A percentile compares a stretch with the other conserved stretches of the same genome.
phyloP scores from a whole-genome alignment of 1,139 yeast species.

The Candida dubliniensis region DNA sequence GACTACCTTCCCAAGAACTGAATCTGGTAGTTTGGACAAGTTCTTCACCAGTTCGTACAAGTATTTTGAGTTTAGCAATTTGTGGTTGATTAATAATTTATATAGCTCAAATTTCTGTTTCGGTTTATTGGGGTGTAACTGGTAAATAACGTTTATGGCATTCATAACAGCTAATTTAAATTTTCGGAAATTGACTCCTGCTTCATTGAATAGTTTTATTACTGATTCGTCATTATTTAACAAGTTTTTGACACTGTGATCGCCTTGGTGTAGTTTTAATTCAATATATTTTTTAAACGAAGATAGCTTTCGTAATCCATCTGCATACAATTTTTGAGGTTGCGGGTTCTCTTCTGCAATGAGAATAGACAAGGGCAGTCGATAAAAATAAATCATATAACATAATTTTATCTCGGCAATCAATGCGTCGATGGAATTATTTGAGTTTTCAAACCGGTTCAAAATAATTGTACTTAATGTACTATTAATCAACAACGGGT shows the following conservation, averaged over 20 bases:
- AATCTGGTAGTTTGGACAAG: constrained; percentile 7
- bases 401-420: constrained; percentile 57
- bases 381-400: constrained; percentile 70
- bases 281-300: constrained; percentile 43
- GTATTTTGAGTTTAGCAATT: constrained; percentile 20
- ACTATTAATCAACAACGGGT: constrained; percentile 22
- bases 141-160: constrained; percentile 24
- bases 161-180: constrained; percentile 27
- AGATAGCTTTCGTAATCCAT: constrained; percentile 33
- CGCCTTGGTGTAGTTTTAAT: constrained; percentile 11
- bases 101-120: constrained; percentile 34
- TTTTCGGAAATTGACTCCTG: constrained; percentile 20
- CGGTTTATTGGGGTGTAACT: constrained; percentile 15
- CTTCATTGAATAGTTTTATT: constrained; percentile 18
- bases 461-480: constrained; percentile 36
- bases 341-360: constrained; percentile 10
- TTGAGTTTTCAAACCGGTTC: constrained; percentile 41
- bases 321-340: constrained; percentile 12
- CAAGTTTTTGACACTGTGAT: constrained; percentile 16
- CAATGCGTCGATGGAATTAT: constrained; percentile 53
- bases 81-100: constrained; percentile 27
- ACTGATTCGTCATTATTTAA: constrained; percentile 22
- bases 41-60: constrained; percentile 14
- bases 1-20: constrained; percentile 5
- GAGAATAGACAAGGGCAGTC: constrained; percentile 60